Evolutionary conservation across 2,329 filamentous ascomycete species (phyloP).

Genomic region (Didymella pomorum): DNA sequence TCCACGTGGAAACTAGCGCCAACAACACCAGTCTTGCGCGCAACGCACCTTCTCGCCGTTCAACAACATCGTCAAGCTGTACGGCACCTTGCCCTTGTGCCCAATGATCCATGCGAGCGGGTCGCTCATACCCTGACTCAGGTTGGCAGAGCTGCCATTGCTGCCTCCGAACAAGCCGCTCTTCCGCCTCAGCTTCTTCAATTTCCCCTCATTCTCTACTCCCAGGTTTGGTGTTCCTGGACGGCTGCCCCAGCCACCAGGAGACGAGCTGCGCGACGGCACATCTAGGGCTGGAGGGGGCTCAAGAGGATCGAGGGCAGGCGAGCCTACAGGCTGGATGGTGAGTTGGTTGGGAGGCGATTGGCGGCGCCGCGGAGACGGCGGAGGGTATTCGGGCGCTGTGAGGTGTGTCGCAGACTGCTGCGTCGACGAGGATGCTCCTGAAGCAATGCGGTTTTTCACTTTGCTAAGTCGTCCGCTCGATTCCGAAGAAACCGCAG

Average conservation of each 20-base stretch:
- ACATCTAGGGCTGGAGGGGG: slow-evolving; percentile 39
- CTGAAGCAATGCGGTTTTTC: slow-evolving; percentile 45
- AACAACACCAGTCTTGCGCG: neutral
- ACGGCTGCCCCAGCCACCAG: slow-evolving; percentile 33
- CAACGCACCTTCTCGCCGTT: slow-evolving; percentile 59
- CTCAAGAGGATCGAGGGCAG: slow-evolving; percentile 38
- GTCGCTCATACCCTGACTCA: slow-evolving; percentile 20
- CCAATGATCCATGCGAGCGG: slow-evolving; percentile 67
- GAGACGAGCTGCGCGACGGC: slow-evolving; percentile 40
- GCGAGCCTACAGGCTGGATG: slow-evolving; percentile 38
- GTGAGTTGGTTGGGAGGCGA: slow-evolving; percentile 31
- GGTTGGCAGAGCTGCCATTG: slow-evolving; percentile 31
- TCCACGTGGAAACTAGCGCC: slow-evolving; percentile 16
- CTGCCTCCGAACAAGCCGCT: slow-evolving; percentile 46
- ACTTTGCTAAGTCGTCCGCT: slow-evolving; percentile 42
- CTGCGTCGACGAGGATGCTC: slow-evolving; percentile 14
- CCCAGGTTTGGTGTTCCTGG: slow-evolving; percentile 34
- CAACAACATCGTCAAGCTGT: slow-evolving; percentile 61
- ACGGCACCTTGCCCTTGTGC: slow-evolving; percentile 63
- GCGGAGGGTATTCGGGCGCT: slow-evolving; percentile 43
- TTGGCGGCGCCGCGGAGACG: slow-evolving; percentile 28
- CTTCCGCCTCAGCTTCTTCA: slow-evolving; percentile 48
- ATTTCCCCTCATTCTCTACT: slow-evolving; percentile 26
- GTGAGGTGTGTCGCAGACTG: slow-evolving; percentile 33
- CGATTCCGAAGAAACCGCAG: slow-evolving; percentile 40